Percentiles rank a stretch among this genome's conserved stretches.
These are phyloP conservation scores for Neurospora sublineolata DNA, from an alignment of 495 filamentous ascomycete species.

Conservation along the genomic window DNA sequence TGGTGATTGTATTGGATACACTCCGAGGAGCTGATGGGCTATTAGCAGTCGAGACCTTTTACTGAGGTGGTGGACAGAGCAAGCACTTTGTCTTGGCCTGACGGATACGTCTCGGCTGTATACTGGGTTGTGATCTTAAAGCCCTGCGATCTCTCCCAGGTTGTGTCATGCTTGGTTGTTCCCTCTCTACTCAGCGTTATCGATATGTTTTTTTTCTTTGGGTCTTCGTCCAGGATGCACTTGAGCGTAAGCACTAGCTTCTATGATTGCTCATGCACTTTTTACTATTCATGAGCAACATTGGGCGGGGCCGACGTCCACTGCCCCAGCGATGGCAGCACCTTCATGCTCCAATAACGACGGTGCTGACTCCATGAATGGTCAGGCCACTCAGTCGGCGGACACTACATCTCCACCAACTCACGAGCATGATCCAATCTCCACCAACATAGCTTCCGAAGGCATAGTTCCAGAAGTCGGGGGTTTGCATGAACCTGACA, in stretches of 20 bases:
- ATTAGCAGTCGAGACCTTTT: not conserved
- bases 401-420: not conserved
- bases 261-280: no score
- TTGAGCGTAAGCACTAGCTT: no score
- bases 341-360: not conserved
- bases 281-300: no score
- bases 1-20: not conserved
- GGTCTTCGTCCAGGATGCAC: no score
- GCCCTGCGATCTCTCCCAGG: no score
- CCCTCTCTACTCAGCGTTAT: no score
- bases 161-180: no score
- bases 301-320: no score
- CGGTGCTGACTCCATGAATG: not conserved
- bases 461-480: not conserved
- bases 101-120: no score
- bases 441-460: not conserved
- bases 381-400: not conserved
- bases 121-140: no score
- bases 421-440: not conserved
- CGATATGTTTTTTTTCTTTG: no score
- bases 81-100: not conserved
- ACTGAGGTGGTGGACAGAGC: not conserved
- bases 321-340: not conserved
- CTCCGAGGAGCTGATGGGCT: not conserved
- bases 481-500: not conserved